These are phyloP conservation scores for Cladosporium halotolerans DNA, from an alignment of 2,329 filamentous ascomycete species.

Conservation along the genomic window DNA sequence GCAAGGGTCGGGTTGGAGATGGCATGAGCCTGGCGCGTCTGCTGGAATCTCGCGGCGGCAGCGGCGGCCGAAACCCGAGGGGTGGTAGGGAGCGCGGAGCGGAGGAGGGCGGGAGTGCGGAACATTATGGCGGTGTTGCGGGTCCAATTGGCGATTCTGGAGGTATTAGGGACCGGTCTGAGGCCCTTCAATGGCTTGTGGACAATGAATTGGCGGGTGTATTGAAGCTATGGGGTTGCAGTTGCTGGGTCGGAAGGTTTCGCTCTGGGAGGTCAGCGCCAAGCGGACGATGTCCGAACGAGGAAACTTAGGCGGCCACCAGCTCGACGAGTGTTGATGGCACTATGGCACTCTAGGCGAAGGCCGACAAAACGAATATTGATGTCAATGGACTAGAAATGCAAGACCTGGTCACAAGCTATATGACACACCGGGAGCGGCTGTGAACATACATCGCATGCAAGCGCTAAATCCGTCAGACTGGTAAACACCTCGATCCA, in stretches of 20 bases:
- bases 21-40: constrained; percentile 65
- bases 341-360: neutral
- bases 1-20: constrained; percentile 96
- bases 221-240: constrained; percentile 5
- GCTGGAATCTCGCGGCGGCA: constrained; percentile 24
- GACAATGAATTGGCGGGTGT: neutral
- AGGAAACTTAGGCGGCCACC: neutral
- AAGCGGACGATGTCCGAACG: neutral
- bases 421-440: no score
- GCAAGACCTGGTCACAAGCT: neutral
- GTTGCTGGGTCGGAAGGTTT: neutral
- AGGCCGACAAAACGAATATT: neutral
- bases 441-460: neutral
- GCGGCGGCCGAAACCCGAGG: constrained; percentile 15
- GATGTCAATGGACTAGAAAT: no score
- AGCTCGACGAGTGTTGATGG: neutral
- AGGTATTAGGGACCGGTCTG: constrained; percentile 3
- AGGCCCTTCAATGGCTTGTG: constrained; percentile 10
- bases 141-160: constrained; percentile 8
- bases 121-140: constrained; percentile 7
- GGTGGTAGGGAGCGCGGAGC: constrained; percentile 12
- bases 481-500: neutral
- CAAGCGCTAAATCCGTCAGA: neutral
- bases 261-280: neutral
- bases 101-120: constrained; percentile 11